Percentiles rank a stretch among this genome's conserved stretches.
Conservation (phyloP, 305 asterid genomes). For the Fraxinus latifolia region DNA sequence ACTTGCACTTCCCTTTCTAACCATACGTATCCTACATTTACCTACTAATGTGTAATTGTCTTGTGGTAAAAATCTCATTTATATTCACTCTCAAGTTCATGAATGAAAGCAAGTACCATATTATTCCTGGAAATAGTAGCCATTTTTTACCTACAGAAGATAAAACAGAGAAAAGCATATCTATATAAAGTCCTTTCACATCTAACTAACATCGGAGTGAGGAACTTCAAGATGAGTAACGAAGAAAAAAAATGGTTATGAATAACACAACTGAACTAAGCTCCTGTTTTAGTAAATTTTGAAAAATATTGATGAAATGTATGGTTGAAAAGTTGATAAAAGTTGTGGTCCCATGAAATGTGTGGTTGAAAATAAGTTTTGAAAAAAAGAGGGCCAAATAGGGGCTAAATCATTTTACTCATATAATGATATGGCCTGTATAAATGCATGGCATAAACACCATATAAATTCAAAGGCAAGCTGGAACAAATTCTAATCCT, state of each 20-base stretch:
- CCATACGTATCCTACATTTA: neutral
- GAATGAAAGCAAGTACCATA: neutral
- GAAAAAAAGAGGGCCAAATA: neutral
- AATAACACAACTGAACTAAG: neutral
- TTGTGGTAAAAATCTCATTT: neutral
- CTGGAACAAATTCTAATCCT: conserved; percentile 1
- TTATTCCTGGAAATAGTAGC: neutral
- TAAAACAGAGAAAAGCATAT: neutral
- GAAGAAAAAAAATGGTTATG: neutral
- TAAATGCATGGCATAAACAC: neutral
- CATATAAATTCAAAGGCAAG: neutral
- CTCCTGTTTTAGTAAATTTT: neutral
- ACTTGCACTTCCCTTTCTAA: neutral
- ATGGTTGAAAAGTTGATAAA: neutral
- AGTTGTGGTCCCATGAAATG: no score
- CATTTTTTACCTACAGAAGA: neutral
- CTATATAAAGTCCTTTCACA: neutral
- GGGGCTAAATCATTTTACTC: neutral
- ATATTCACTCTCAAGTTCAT: neutral
- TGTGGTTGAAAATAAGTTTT: neutral
- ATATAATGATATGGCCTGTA: neutral
- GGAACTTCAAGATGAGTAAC: neutral
- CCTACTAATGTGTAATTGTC: neutral
- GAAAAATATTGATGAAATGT: neutral
- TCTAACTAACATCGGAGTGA: neutral